These are phyloP conservation scores for Pichia phayaonensis DNA, from an alignment of 805 yeast species.

Conservation along the genomic window DNA sequence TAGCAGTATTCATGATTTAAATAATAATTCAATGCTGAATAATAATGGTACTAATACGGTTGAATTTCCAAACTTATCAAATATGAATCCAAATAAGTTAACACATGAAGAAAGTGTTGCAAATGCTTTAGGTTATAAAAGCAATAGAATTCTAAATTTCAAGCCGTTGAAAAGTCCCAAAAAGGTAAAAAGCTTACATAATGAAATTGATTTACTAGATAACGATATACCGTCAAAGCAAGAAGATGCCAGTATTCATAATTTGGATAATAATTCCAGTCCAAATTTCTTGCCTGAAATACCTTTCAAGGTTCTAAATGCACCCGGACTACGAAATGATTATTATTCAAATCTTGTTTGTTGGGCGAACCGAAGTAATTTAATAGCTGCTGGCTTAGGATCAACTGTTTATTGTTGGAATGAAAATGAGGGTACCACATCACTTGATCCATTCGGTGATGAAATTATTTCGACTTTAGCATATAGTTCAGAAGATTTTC, in stretches of 20 bases:
- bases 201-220: constrained; percentile 1
- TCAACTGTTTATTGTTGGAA: constrained; percentile 57
- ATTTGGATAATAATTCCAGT: constrained; percentile 5
- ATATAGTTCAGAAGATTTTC: constrained; percentile 39
- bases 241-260: background rate
- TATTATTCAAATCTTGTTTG: constrained; percentile 69
- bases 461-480: constrained; percentile 51
- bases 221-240: background rate
- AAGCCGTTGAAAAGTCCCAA: constrained; percentile 17
- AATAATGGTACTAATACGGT: background rate
- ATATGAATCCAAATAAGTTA: background rate
- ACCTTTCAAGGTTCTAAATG: constrained; percentile 51
- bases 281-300: constrained; percentile 26
- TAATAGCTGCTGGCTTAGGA: constrained; percentile 62
- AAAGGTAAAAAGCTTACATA: constrained; percentile 1
- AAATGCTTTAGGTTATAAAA: constrained; percentile 41
- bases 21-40: background rate
- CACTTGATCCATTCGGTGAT: constrained; percentile 32
- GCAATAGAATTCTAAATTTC: constrained; percentile 35
- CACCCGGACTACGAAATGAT: constrained; percentile 68
- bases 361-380: constrained; percentile 51
- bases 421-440: constrained; percentile 38
- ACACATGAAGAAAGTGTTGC: constrained; percentile 37
- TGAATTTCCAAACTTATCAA: background rate
- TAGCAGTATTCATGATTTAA: background rate